A percentile compares a stretch with the other conserved stretches of the same genome.
phyloP scores from a whole-genome alignment of 2,329 filamentous ascomycete species.

The Myriosclerotinia duriaeana region DNA sequence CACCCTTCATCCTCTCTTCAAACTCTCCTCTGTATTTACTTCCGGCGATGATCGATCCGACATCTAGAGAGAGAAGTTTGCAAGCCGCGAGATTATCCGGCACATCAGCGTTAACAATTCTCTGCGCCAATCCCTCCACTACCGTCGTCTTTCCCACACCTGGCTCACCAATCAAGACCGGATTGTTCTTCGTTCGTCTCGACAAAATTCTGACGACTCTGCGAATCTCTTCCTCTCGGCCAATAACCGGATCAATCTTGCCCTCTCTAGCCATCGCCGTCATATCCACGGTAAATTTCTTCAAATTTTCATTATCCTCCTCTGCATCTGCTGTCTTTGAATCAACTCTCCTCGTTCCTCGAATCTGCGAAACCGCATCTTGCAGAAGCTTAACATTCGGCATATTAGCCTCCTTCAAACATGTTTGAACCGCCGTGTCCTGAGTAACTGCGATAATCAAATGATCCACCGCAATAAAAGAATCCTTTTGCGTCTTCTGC shows the following conservation, averaged over 20 bases:
- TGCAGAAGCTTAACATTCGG: conserved; percentile 89
- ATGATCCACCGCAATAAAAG: conserved; percentile 91
- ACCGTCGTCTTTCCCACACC: conserved; percentile 99
- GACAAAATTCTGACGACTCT: conserved; percentile 89
- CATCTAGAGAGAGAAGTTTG: conserved; percentile 90
- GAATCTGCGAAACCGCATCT: conserved; percentile 85
- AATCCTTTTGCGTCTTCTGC: conserved; percentile 97
- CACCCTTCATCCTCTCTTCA: conserved; percentile 98
- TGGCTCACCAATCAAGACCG: conserved; percentile 93
- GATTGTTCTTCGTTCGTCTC: conserved; percentile 96
- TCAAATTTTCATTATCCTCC: conserved; percentile 88
- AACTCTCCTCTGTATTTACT: conserved; percentile 99
- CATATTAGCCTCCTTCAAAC: conserved; percentile 82
- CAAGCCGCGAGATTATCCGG: conserved; percentile 93
- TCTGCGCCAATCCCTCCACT: conserved; percentile 89
- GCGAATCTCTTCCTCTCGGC: conserved; percentile 91
- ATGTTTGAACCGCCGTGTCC: conserved; percentile 69
- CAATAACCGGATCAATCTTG: conserved; percentile 97
- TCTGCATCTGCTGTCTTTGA: conserved; percentile 94
- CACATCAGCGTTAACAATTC: conserved; percentile 95
- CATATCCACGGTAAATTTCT: conserved; percentile 99
- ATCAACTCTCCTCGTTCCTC: conserved; percentile 89
- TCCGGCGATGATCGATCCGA: conserved; percentile 90
- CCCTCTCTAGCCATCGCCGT: conserved; percentile 93
- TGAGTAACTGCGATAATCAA: conserved; percentile 83